Conservation (phyloP, 2,329 filamentous ascomycete genomes). For the Arthrobotrys conoides region DNA sequence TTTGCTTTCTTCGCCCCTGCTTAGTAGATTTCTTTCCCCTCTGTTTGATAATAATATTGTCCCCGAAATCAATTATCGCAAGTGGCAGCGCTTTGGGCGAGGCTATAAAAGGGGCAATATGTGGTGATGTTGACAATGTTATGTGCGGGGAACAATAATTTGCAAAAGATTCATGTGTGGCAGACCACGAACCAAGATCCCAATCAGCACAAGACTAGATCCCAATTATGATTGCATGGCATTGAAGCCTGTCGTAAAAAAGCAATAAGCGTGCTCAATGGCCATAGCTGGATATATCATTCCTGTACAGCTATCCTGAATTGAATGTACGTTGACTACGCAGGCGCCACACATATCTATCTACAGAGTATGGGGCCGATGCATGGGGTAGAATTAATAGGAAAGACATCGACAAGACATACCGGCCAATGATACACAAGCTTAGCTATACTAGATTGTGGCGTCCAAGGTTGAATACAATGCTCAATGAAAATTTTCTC, state of each 20-base stretch:
- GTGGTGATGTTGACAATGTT: background rate
- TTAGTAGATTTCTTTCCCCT: background rate
- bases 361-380: too few species aligned
- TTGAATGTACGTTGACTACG: too few species aligned
- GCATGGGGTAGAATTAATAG: background rate
- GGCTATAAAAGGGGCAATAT: background rate
- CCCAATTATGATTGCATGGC: background rate
- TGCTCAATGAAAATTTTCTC: too few species aligned
- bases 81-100: background rate
- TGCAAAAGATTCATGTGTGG: background rate
- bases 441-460: too few species aligned
- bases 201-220: too few species aligned
- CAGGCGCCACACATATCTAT: too few species aligned
- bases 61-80: background rate
- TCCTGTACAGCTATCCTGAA: too few species aligned
- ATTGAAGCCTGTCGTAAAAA: background rate
- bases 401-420: background rate
- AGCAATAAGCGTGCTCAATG: background rate
- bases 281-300: background rate
- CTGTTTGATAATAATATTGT: too few species aligned
- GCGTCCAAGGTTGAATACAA: too few species aligned
- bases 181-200: too few species aligned
- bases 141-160: background rate
- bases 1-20: background rate
- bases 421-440: background rate